Conservation (phyloP, 371 early-diverging fungal genomes). For the Syncephalastrum monosporum region DNA sequence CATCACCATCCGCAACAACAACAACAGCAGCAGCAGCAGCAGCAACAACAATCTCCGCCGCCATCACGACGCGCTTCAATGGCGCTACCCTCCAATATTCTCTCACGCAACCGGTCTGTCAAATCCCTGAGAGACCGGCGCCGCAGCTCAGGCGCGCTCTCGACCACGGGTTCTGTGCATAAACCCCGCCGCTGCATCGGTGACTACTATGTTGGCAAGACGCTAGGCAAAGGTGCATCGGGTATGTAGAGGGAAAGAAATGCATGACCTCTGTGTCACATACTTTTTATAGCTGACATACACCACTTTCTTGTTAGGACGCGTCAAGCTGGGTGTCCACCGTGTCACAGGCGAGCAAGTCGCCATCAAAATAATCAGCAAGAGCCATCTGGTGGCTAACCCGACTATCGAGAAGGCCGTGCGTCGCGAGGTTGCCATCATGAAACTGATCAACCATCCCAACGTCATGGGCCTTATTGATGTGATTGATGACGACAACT, state of each 20-base stretch:
- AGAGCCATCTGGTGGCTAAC: slow-evolving; percentile 48
- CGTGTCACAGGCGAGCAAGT: slow-evolving; percentile 45
- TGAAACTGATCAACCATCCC: slow-evolving; percentile 70
- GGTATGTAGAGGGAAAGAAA: slow-evolving; percentile 26
- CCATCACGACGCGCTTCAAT: slow-evolving; percentile 33
- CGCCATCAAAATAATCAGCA: slow-evolving; percentile 52
- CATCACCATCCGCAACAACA: slow-evolving; percentile 16
- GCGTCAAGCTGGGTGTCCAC: slow-evolving; percentile 48
- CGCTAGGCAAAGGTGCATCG: slow-evolving; percentile 53
- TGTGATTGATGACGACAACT: slow-evolving; percentile 68
- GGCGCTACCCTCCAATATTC: slow-evolving; percentile 17
- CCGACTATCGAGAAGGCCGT: slow-evolving; percentile 68
- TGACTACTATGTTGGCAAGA: slow-evolving; percentile 52
- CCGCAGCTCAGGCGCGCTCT: slow-evolving; percentile 42
- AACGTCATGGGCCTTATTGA: slow-evolving; percentile 69
- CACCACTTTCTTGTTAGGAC: slow-evolving; percentile 20
- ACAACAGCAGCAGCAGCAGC: slow-evolving; percentile 7
- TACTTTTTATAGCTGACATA: slow-evolving; percentile 1
- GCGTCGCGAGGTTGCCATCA: slow-evolving; percentile 71
- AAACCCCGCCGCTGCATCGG: slow-evolving; percentile 47
- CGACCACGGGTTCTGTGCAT: slow-evolving; percentile 29
- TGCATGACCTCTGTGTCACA: not conserved
- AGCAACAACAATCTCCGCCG: slow-evolving; percentile 13
- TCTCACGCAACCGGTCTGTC: slow-evolving; percentile 26
- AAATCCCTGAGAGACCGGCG: slow-evolving; percentile 37